Base-by-base conservation (phyloP, 345 rosid genomes). In the Stellera chamaejasme region DNA sequence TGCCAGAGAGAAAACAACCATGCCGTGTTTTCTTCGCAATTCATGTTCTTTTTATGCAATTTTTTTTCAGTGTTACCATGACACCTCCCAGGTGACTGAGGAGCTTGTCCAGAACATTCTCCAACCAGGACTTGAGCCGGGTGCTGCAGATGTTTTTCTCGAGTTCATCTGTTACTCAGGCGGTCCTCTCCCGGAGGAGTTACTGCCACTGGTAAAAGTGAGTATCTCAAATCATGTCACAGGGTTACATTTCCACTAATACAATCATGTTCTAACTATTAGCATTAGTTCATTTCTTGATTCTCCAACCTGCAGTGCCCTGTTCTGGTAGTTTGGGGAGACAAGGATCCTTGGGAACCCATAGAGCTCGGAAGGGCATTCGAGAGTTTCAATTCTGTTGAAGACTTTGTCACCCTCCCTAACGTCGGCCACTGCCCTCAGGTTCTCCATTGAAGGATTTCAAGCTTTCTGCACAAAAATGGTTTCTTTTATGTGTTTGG, bases 321-420 rank as follows among this genome's bases (percentile, higher is more conserved):
- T 54, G 90, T 91, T 65, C 52, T 88, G 67, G 72, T 91, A 71
- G 96, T 77, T 12, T 91, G 98, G 95, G 98, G 96, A 46, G 96
- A 88, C 67, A 83, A 88, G 83, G 98, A 91, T 67, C 98, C 98
- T 14, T 88, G 96, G 96, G 96, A 91, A 58, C 88, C 84, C 14
- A 76, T 91, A 11, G 78, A 91, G 39, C 96, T 85, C 19, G 96
- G 97, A 59, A 68, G 82, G 73, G 83, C 57, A 4, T 85, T 80
- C 44, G 66, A 63, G 55, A 65, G 78, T 47, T 91, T 83, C 36
- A 81, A 77, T 56, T 23, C 80, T 2, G 93, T 88, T 0, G 90
- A 85, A 67, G 96, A 91, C 55, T 92, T 83, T 2, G 27, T 88
- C 47, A 79, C 75, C 64, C 85, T 85, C 19, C 95, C 88, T 50